Conservation (phyloP, 495 filamentous ascomycete genomes). For the Penicillium atrosanguineum region DNA sequence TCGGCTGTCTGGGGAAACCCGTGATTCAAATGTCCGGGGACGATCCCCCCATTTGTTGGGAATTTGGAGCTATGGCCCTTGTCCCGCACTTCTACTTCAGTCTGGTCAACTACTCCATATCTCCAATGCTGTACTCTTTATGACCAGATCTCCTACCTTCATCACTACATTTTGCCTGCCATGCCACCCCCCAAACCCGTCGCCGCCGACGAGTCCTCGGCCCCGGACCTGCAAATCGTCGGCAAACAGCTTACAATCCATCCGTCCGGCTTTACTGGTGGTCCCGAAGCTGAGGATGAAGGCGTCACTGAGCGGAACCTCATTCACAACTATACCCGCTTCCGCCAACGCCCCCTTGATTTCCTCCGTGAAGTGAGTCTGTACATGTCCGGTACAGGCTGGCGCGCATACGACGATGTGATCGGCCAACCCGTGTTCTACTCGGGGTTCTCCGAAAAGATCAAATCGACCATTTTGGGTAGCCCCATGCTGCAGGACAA, state of each 20-base stretch:
- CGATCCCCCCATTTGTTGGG: constrained; percentile 28
- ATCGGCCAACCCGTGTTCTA: constrained; percentile 95
- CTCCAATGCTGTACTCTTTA: not conserved
- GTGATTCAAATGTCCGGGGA: constrained; percentile 20
- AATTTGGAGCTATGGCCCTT: constrained; percentile 26
- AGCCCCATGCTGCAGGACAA: constrained; percentile 70
- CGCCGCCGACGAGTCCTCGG: constrained; percentile 41
- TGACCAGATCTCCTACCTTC: constrained; percentile 7
- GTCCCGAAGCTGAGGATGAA: constrained; percentile 37
- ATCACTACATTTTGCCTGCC: constrained; percentile 6
- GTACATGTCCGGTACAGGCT: constrained; percentile 86
- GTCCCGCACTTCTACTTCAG: constrained; percentile 6
- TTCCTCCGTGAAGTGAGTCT: constrained; percentile 91
- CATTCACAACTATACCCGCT: constrained; percentile 78
- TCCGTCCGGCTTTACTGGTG: constrained; percentile 63
- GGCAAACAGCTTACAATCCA: constrained; percentile 77
- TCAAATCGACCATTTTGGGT: constrained; percentile 73
- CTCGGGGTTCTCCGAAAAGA: constrained; percentile 83
- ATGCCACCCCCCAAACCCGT: constrained; percentile 39
- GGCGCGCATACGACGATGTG: constrained; percentile 87
- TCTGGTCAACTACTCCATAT: not conserved
- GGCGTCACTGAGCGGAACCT: constrained; percentile 64
- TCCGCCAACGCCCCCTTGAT: constrained; percentile 67
- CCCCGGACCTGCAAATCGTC: constrained; percentile 80
- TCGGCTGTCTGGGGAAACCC: constrained; percentile 17